Conservation (phyloP, 2,329 filamentous ascomycete genomes). For the Mariannaea elegans region DNA sequence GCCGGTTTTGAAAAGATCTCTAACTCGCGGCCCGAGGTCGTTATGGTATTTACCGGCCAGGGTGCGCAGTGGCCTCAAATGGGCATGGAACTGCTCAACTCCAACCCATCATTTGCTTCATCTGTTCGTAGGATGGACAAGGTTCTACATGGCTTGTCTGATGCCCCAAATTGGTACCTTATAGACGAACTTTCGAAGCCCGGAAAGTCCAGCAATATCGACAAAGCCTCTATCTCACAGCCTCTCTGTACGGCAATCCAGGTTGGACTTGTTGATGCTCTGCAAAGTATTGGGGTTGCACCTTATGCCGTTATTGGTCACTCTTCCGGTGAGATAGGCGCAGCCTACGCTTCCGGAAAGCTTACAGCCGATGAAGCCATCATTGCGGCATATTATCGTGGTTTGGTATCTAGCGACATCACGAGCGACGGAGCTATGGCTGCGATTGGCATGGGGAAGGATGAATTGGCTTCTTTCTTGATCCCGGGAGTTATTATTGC, state of each 20-base stretch:
- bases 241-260: constrained; percentile 55
- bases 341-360: constrained; percentile 52
- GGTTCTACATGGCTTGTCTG: not conserved
- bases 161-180: constrained; percentile 25
- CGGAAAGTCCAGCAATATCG: constrained; percentile 27
- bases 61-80: constrained; percentile 48
- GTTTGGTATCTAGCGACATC: constrained; percentile 28
- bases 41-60: constrained; percentile 47
- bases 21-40: not conserved
- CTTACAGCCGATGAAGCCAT: constrained; percentile 49
- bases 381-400: constrained; percentile 51
- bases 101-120: constrained; percentile 4
- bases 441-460: constrained; percentile 46
- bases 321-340: constrained; percentile 55
- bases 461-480: constrained; percentile 40
- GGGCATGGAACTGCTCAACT: constrained; percentile 34
- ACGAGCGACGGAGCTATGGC: constrained; percentile 43
- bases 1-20: not conserved
- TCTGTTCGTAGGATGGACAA: constrained; percentile 20
- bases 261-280: constrained; percentile 51
- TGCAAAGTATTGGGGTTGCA: constrained; percentile 43
- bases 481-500: constrained; percentile 41
- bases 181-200: constrained; percentile 32
- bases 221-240: constrained; percentile 47
- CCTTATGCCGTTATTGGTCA: constrained; percentile 52